Evolutionary conservation across 495 filamentous ascomycete genomes (phyloP).

Genomic region (Penicillium herquei): DNA sequence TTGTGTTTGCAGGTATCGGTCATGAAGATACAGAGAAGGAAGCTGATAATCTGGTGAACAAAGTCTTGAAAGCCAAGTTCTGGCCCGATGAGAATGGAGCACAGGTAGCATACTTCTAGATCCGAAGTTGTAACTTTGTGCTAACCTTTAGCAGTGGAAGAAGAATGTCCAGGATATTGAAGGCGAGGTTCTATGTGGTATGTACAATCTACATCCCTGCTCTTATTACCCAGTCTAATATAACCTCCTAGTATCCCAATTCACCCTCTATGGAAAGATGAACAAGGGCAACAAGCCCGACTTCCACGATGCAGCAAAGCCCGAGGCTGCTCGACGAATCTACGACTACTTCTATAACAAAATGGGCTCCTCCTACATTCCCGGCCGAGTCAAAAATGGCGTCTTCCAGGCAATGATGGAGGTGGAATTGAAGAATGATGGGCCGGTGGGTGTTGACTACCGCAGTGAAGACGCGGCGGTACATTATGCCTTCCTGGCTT

Average conservation of each 20-base stretch:
- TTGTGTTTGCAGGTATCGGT: constrained; percentile 89
- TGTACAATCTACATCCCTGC: constrained; percentile 17
- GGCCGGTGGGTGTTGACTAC: constrained; percentile 79
- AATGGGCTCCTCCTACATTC: constrained; percentile 67
- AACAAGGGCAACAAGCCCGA: constrained; percentile 95
- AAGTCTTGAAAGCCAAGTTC: constrained; percentile 83
- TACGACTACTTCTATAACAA: constrained; percentile 82
- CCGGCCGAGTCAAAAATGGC: constrained; percentile 85
- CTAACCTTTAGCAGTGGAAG: constrained; percentile 66
- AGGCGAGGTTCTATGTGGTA: constrained; percentile 90
- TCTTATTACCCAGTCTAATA: background rate
- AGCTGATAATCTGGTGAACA: constrained; percentile 75
- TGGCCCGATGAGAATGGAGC: constrained; percentile 67
- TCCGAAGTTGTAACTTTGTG: constrained; percentile 10
- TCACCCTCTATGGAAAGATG: constrained; percentile 86
- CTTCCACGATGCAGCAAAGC: constrained; percentile 84
- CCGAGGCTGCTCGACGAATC: constrained; percentile 70
- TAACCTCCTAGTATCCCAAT: constrained; percentile 78
- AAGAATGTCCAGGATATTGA: constrained; percentile 78
- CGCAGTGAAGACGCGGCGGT: constrained; percentile 65
- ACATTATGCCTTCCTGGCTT: constrained; percentile 39
- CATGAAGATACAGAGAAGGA: constrained; percentile 90
- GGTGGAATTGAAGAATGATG: constrained; percentile 89
- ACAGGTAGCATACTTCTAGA: constrained; percentile 21
- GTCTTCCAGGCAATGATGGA: constrained; percentile 99